Percentiles rank a stretch among this genome's conserved stretches.
These are phyloP conservation scores for Lactarius sanguifluus DNA, from an alignment of 768 basidiomycete genomes.

Conservation along the genomic window DNA sequence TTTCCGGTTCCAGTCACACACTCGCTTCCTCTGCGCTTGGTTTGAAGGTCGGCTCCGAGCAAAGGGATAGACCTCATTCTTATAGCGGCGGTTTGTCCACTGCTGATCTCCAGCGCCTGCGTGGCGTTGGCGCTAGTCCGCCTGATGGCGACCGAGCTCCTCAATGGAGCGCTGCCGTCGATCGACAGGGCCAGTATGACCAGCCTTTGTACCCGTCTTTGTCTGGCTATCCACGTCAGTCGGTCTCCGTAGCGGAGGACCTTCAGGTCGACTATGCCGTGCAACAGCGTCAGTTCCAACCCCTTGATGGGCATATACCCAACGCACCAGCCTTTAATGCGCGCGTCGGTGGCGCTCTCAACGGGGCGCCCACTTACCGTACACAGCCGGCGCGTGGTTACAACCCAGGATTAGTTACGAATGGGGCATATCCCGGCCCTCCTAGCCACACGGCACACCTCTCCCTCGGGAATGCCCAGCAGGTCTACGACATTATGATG, in stretches of 20 bases:
- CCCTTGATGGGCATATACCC: conserved; percentile 42
- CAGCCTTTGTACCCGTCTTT: conserved; percentile 67
- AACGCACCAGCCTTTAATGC: conserved; percentile 40
- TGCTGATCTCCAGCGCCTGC: conserved; percentile 72
- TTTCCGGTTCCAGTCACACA: conserved; percentile 54
- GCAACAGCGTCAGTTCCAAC: conserved; percentile 57
- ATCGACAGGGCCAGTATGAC: conserved; percentile 35
- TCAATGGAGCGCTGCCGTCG: conserved; percentile 35
- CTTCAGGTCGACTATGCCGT: conserved; percentile 55
- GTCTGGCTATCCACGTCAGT: conserved; percentile 46
- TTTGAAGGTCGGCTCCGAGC: conserved; percentile 57
- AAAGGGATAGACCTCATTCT: conserved; percentile 77
- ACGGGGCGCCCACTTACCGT: conserved; percentile 56
- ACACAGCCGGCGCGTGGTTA: conserved; percentile 54
- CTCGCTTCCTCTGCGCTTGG: conserved; percentile 52
- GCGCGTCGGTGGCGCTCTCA: conserved; percentile 54
- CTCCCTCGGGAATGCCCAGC: conserved; percentile 71
- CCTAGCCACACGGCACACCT: conserved; percentile 64
- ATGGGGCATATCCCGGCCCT: conserved; percentile 42
- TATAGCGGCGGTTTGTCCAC: conserved; percentile 76
- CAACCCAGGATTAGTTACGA: conserved; percentile 53
- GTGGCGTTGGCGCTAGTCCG: conserved; percentile 54
- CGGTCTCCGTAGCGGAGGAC: conserved; percentile 33
- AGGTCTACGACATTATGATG: conserved; percentile 72
- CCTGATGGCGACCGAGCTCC: conserved; percentile 31